Conservation (phyloP, 257 asterid species). For the Vinca minor region DNA sequence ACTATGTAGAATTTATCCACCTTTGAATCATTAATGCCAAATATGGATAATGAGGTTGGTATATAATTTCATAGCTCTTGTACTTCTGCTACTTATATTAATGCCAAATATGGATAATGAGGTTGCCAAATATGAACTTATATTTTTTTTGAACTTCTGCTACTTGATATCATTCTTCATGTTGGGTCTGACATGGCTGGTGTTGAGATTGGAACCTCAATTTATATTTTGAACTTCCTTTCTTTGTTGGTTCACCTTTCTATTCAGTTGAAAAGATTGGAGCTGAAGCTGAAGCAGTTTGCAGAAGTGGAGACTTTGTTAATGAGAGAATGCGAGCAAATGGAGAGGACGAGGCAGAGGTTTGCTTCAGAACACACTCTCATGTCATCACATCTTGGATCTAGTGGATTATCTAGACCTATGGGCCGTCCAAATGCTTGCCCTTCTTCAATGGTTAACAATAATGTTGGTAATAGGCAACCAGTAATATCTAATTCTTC, state of each 20-base stretch:
- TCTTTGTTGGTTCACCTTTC: constrained; percentile 7
- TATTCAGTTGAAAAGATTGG: constrained; percentile 82
- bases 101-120: no score
- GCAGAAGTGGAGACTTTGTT: constrained; percentile 91
- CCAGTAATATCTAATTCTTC: constrained; percentile 44
- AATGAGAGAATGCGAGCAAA: constrained; percentile 95
- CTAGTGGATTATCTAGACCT: constrained; percentile 46
- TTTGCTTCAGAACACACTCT: constrained; percentile 49
- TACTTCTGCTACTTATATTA: no score
- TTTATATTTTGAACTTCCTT: background rate
- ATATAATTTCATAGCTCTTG: background rate
- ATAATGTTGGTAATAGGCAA: constrained; percentile 49
- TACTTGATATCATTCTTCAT: background rate
- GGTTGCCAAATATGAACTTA: no score
- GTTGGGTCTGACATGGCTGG: background rate
- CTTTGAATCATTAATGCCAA: background rate
- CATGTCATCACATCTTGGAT: constrained; percentile 55
- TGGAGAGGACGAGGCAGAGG: constrained; percentile 83
- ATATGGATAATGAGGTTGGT: background rate
- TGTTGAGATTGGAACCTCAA: background rate
- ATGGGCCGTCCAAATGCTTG: constrained; percentile 42
- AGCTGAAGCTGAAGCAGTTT: constrained; percentile 96
- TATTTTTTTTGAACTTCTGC: background rate
- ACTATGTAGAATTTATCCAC: background rate
- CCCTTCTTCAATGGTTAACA: constrained; percentile 35